phyloP scores from a whole-genome alignment of 2,329 filamentous ascomycete species.

The Penicillium nordicum region DNA sequence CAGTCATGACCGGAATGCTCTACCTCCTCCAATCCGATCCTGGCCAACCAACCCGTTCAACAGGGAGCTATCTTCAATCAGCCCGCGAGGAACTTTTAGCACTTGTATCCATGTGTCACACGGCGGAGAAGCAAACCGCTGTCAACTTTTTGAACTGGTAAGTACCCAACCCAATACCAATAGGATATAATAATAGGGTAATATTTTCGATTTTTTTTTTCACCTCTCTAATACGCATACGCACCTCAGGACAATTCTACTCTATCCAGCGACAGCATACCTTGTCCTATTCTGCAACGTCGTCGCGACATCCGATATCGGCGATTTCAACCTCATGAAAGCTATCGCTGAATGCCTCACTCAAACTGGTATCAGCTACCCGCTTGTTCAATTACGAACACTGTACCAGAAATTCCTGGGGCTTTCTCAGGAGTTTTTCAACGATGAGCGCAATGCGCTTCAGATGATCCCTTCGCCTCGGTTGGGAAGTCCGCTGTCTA shows the following conservation, averaged over 20 bases:
- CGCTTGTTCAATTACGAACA: constrained; percentile 13
- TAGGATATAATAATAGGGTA: no score
- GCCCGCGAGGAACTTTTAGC: constrained; percentile 21
- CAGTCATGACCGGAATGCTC: constrained; percentile 19
- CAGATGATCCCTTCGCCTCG: neutral
- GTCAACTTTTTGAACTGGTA: constrained; percentile 20
- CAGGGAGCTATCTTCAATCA: constrained; percentile 14
- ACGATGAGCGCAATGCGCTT: neutral
- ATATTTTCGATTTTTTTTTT: no score
- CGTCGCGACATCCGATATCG: constrained; percentile 16
- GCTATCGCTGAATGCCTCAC: constrained; percentile 13
- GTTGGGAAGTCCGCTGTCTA: neutral
- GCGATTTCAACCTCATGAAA: constrained; percentile 20
- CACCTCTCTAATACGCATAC: neutral
- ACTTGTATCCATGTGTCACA: constrained; percentile 17
- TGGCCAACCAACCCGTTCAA: neutral
- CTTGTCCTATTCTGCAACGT: constrained; percentile 25
- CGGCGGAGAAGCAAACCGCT: constrained; percentile 13
- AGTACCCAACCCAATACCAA: neutral
- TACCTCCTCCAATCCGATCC: constrained; percentile 14
- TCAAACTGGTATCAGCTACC: constrained; percentile 15
- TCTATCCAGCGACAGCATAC: constrained; percentile 23
- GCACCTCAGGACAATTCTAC: constrained; percentile 17
- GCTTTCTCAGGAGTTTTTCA: constrained; percentile 11
- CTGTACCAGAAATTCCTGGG: constrained; percentile 18